Evolutionary conservation across 1,139 yeast genomes (phyloP), one percentile per base, ranked within the genome.

Genomic region (Magnusiomyces sp.): DNA sequence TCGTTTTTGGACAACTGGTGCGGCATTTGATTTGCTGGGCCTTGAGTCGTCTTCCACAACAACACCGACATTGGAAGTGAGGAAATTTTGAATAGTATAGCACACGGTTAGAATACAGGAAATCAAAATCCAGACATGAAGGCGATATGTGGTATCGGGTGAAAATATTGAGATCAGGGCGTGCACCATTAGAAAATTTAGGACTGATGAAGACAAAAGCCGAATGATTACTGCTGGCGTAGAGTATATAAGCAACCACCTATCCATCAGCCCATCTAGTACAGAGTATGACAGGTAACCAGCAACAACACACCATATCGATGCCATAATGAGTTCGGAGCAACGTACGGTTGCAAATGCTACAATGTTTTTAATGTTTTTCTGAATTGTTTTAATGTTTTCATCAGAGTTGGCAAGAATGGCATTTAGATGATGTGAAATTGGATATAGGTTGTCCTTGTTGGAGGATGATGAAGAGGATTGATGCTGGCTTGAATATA

Each of bases 61-160:
- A 53, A 84, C 70, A 49, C 84, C 86, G 53, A 90, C 66, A 64
- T 92, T 88, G 52, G 92, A 84, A 2, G 97, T 89, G 55, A 89
- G 83, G 64, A 89, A 92, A 64, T 84, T 89, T 66, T 92, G 97
- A 53, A 83, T 76, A 44, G 86, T 88, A 66, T 83, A 92, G 2
- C 86, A 80, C n/a, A 80, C 71, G 0, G 98, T 92, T 50, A 89
- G 72, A 14, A 86, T 76, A 64, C 96, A 88, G 51, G 95, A 82
- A 17, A 89, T 85, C 41, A 90, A 67, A 39, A 92, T 86, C 97
- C 97, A 92, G 7, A 90, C 83, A 59, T 90, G 96, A 53, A 92
- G 68, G 37, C 86, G 83, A 61, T 86, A 86, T 32, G 76, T 72
- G 37, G 73, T 73, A 49, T 68, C 69, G 17, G 80, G 80, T 38